Evolutionary conservation across 2,329 filamentous ascomycete genomes (phyloP), one percentile per base, ranked within the genome.

Genomic region (Monosporascus sp.): DNA sequence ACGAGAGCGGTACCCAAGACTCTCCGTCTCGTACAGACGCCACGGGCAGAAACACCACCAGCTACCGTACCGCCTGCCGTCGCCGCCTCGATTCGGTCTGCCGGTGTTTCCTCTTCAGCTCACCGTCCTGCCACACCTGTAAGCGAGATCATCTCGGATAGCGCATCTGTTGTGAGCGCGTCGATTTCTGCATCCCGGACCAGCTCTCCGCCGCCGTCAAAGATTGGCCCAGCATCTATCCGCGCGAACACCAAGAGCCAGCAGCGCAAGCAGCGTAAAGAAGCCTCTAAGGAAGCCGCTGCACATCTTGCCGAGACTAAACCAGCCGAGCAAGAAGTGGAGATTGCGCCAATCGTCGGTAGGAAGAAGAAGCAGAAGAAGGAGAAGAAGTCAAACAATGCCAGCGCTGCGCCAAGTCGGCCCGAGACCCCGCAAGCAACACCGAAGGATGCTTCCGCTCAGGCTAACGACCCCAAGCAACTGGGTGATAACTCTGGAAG

Each of bases 331-430:
- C 69, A 77, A 14, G 76, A 81, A 50, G 72, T 74, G 17, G 79
- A 83, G 58, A 80, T 82, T 59, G 89, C 84, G 7, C 89, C 90
- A 0, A 87, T 95, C 41, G 68, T 91, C 48, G 88, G 88, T 37
- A 82, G 89, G 50, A 91, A 91, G 76, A 93, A 91, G 77, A 94
- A 93, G 73, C 83, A 89, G 67, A 91, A 89, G 76, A 93, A 91
- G 71, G 84, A 87, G 62, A 86, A 82, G 62, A 67, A 63, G 61
- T 55, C 64, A 2, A 72, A 71, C 62, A 65, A 61, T 35, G 49
- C 59, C 20, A 65, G 60, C 46, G 57, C 60, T 26, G 51, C 56
- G 37, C 57, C 60, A 26, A 68, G 60, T 35, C 60, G 66, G 20
- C 67, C 66, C 7, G 65, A 59, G 60, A 72, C 63, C 5, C 67